Conservation (phyloP, 2,329 filamentous ascomycete genomes). For the Cytospora chrysosperma region DNA sequence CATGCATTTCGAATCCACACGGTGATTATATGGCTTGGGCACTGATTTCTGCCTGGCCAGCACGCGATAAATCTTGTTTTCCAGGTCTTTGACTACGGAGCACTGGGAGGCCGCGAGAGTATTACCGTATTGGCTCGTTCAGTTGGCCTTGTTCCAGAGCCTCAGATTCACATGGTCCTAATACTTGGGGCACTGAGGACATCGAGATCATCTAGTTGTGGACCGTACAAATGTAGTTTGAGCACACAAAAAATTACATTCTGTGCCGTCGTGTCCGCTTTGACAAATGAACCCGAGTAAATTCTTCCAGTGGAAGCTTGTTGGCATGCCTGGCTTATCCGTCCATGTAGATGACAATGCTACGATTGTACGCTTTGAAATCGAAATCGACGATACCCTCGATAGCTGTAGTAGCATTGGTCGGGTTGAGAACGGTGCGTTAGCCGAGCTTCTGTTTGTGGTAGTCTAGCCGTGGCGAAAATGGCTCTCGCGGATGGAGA, state of each 20-base stretch:
- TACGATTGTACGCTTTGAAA: conserved; percentile 51
- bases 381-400: conserved; percentile 54
- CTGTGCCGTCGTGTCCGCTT: conserved; percentile 24
- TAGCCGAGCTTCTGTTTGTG: conserved; percentile 40
- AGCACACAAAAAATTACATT: conserved; percentile 23
- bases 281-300: conserved; percentile 48
- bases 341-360: conserved; percentile 47
- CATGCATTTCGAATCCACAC: not conserved
- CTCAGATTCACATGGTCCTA: not conserved
- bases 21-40: not conserved
- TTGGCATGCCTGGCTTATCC: conserved; percentile 47
- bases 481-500: not conserved
- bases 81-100: not conserved
- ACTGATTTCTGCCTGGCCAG: not conserved
- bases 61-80: not conserved
- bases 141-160: not conserved
- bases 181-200: not conserved
- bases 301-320: conserved; percentile 41
- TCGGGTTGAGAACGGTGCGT: conserved; percentile 40
- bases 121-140: not conserved
- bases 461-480: conserved; percentile 28
- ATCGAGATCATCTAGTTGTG: not conserved
- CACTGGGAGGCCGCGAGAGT: not conserved
- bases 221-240: not conserved
- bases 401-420: conserved; percentile 41